These are phyloP conservation scores for Nakazawaea populi DNA, from an alignment of 805 yeast genomes.

Conservation along the genomic window DNA sequence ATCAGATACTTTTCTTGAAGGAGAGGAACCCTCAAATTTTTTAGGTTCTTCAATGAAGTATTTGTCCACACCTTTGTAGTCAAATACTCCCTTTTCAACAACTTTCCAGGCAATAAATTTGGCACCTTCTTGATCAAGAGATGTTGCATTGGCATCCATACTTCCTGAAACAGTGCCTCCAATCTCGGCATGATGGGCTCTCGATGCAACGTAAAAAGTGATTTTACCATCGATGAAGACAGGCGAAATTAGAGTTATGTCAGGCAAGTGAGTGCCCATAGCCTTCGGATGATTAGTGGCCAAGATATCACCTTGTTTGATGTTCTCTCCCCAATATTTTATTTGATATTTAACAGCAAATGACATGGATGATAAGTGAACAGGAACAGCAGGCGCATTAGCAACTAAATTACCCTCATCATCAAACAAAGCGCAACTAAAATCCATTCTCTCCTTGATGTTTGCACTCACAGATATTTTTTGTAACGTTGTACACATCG, in stretches of 20 bases:
- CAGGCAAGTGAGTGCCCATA: conserved; percentile 45
- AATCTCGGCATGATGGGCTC: conserved; percentile 61
- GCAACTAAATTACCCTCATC: conserved; percentile 37
- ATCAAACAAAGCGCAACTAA: conserved; percentile 43
- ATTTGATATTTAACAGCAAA: conserved; percentile 31
- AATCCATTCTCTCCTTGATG: conserved; percentile 43
- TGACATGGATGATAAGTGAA: conserved; percentile 43
- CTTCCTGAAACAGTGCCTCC: conserved; percentile 59
- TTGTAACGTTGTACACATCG: conserved; percentile 40
- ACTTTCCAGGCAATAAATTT: conserved; percentile 47
- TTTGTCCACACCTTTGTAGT: conserved; percentile 42
- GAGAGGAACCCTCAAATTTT: conserved; percentile 41
- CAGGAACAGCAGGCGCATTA: conserved; percentile 44
- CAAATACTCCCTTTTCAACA: conserved; percentile 42
- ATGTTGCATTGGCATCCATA: conserved; percentile 49
- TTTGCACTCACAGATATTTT: conserved; percentile 38
- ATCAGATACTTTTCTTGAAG: conserved; percentile 48
- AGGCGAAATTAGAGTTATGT: conserved; percentile 53
- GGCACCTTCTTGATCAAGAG: conserved; percentile 51
- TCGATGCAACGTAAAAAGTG: conserved; percentile 47
- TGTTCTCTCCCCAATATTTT: conserved; percentile 30
- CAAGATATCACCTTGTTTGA: conserved; percentile 37
- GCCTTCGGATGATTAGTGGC: conserved; percentile 37
- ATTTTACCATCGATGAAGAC: conserved; percentile 40
- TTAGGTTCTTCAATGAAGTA: conserved; percentile 45